A percentile compares a stretch with the other conserved stretches of the same genome.
phyloP scores from a whole-genome alignment of 306 rosid species.

The Prunus dulcis region DNA sequence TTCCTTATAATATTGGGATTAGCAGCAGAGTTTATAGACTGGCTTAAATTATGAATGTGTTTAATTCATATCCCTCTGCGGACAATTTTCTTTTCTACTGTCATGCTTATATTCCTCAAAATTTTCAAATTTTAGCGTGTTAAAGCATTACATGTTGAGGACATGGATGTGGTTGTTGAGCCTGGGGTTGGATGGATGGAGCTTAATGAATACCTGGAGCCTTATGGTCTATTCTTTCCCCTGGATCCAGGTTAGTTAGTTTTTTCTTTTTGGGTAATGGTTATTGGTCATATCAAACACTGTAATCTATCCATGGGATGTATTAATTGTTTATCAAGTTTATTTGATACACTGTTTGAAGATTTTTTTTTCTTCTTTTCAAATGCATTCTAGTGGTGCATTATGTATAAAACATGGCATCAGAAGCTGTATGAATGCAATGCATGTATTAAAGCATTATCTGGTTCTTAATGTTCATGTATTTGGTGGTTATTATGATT shows the following conservation, averaged over 20 bases:
- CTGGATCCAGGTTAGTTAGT: conserved; percentile 88
- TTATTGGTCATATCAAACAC: neutral
- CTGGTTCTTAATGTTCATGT: neutral
- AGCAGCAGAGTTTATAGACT: neutral
- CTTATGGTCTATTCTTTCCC: conserved; percentile 93
- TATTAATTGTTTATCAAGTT: neutral
- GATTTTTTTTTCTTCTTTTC: neutral
- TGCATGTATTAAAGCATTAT: neutral
- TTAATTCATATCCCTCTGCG: neutral
- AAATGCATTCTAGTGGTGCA: neutral
- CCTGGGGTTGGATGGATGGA: conserved; percentile 99
- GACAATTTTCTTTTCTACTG: conserved; percentile 1
- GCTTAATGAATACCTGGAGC: conserved; percentile 92
- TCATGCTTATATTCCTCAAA: conserved; percentile 22
- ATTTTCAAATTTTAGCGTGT: conserved; percentile 46
- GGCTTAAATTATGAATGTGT: neutral
- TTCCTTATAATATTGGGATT: neutral
- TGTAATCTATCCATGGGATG: neutral
- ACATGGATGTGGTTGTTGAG: conserved; percentile 95
- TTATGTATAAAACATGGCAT: neutral
- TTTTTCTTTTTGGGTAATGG: neutral
- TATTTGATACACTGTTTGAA: neutral
- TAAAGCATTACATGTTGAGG: conserved; percentile 80
- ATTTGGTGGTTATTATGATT: neutral
- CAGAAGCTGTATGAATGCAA: neutral